These are phyloP conservation scores for Xylaria longipes DNA, from an alignment of 495 filamentous ascomycete species.

Conservation along the genomic window DNA sequence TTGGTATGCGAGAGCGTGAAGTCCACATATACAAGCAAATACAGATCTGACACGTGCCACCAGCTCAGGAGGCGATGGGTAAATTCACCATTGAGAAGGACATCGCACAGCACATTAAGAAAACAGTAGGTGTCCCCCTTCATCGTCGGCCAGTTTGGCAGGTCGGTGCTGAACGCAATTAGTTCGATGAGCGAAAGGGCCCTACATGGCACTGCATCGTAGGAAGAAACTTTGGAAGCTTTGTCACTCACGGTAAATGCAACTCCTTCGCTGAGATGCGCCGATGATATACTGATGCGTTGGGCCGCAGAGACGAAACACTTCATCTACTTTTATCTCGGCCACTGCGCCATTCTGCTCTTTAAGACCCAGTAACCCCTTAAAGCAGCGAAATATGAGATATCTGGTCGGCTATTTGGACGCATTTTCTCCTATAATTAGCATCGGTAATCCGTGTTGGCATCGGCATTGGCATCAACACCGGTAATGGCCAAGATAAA, in stretches of 20 bases:
- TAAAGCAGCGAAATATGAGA: not conserved
- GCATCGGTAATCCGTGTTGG: not conserved
- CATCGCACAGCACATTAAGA: constrained; percentile 97
- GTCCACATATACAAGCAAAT: not conserved
- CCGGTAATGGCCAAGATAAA: constrained; percentile 11
- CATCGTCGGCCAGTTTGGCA: not conserved
- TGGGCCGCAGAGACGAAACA: constrained; percentile 84
- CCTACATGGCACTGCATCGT: constrained; percentile 99
- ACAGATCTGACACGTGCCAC: constrained; percentile 18
- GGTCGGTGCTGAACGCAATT: constrained; percentile 25
- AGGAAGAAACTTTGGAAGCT: constrained; percentile 97
- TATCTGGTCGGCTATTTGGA: not conserved
- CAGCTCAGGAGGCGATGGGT: constrained; percentile 91
- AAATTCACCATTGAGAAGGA: constrained; percentile 98
- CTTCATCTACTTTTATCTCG: constrained; percentile 99
- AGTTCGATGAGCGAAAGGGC: constrained; percentile 92
- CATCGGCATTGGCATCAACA: constrained; percentile 6
- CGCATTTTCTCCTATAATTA: not conserved
- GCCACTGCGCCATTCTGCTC: constrained; percentile 95
- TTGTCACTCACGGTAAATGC: constrained; percentile 92
- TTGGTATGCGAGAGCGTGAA: constrained; percentile 68
- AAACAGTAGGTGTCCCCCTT: constrained; percentile 67
- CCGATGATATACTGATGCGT: constrained; percentile 25
- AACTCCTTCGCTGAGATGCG: not conserved
- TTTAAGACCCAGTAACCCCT: constrained; percentile 92